phyloP scores from a whole-genome alignment of 306 rosid species.

The Heteromeles arbutifolia region DNA sequence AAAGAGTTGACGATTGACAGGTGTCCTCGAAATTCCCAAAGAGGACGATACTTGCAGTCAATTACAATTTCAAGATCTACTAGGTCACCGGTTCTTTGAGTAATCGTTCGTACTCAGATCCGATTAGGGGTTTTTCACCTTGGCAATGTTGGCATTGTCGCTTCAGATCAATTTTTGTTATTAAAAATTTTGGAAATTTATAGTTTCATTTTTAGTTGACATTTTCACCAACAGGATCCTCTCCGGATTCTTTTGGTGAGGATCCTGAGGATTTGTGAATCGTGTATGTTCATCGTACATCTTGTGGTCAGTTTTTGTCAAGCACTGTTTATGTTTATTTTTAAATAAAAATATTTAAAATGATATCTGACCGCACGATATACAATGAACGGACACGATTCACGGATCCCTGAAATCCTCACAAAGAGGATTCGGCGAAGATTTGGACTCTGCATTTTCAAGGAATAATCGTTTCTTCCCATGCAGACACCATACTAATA shows the following conservation, averaged over 20 bases:
- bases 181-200: background rate
- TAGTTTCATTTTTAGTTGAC: background rate
- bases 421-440: no score
- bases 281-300: background rate
- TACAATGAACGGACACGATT: no score
- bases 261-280: no score
- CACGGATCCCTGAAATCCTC: accelerated
- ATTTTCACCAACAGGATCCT: no score
- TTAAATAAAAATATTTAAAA: no score
- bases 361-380: no score
- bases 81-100: slow-evolving; percentile 27
- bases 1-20: slow-evolving; percentile 18
- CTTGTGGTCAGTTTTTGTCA: no score
- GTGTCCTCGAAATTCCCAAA: slow-evolving; percentile 19
- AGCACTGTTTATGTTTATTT: no score
- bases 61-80: background rate
- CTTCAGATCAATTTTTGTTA: background rate
- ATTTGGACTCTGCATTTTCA: background rate
- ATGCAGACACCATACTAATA: background rate
- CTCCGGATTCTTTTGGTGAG: no score
- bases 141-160: background rate
- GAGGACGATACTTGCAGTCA: slow-evolving; percentile 23
- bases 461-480: background rate
- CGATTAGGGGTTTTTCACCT: background rate
- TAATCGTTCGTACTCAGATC: slow-evolving; percentile 13